phyloP scores from a whole-genome alignment of 192 early-diverging fungal genomes.

The Coemansia aciculifera region DNA sequence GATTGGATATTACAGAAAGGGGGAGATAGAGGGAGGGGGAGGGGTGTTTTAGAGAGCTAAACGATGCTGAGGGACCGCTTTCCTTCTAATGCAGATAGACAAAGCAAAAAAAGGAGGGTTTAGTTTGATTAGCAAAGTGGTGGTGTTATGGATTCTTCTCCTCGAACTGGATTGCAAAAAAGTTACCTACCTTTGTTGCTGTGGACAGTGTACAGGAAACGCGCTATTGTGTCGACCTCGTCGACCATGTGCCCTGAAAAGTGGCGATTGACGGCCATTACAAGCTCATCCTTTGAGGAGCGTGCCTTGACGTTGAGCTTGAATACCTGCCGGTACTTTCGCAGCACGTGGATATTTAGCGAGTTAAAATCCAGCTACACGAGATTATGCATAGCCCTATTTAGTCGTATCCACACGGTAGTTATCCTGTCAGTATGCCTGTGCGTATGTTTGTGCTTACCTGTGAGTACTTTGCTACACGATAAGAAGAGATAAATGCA shows the following conservation, averaged over 20 bases:
- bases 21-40: too few relatives aligned
- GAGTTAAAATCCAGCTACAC: conserved; percentile 54
- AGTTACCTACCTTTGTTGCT: conserved; percentile 48
- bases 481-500: not conserved
- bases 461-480: conserved; percentile 23
- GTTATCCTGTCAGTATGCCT: not conserved
- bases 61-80: conserved; percentile 25
- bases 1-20: not conserved
- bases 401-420: not conserved
- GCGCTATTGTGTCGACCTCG: conserved; percentile 57
- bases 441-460: not conserved
- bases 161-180: not conserved
- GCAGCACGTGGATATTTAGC: conserved; percentile 48
- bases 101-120: not conserved
- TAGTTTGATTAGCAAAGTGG: not conserved
- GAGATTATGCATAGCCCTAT: not conserved
- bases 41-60: not conserved
- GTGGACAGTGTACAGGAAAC: conserved; percentile 53
- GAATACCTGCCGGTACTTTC: conserved; percentile 54
- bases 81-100: conserved; percentile 13
- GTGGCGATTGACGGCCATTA: conserved; percentile 45
- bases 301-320: conserved; percentile 57
- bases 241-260: conserved; percentile 46
- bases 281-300: conserved; percentile 54
- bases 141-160: not conserved